Conservation (phyloP, 192 early-diverging fungal species). For the Cetraspora pellucida region DNA sequence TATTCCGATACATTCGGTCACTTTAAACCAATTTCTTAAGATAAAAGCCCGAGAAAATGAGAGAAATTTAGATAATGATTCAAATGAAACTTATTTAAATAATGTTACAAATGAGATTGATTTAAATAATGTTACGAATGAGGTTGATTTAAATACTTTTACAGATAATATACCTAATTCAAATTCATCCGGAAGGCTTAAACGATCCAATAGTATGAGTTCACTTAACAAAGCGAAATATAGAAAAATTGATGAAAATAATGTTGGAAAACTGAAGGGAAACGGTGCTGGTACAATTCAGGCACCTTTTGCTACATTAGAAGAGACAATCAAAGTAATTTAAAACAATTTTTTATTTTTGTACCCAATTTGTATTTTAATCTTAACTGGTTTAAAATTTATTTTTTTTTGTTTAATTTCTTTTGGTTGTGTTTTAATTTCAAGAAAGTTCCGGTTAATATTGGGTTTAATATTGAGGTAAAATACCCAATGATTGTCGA, state of each 20-base stretch:
- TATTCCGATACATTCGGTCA: slow-evolving; percentile 67
- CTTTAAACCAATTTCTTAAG: slow-evolving; percentile 69
- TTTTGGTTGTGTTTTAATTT: background rate
- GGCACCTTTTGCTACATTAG: slow-evolving; percentile 84
- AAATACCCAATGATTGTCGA: slow-evolving; percentile 96
- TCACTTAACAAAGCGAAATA: slow-evolving; percentile 35
- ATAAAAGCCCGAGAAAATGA: background rate
- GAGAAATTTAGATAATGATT: background rate
- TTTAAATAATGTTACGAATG: background rate
- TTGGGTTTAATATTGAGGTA: slow-evolving; percentile 94
- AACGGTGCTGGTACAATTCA: slow-evolving; percentile 82
- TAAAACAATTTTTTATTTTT: background rate
- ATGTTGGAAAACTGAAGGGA: slow-evolving; percentile 63
- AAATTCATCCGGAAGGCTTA: slow-evolving; percentile 29
- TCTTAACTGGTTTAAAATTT: no score
- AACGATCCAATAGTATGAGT: slow-evolving; percentile 52
- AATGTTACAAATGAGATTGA: background rate
- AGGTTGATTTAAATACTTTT: no score
- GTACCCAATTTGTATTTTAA: background rate
- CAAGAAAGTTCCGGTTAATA: slow-evolving; percentile 67
- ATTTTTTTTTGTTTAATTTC: background rate
- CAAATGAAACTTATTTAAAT: background rate
- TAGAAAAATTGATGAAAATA: slow-evolving; percentile 19
- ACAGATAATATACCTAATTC: no score
- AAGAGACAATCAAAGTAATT: slow-evolving; percentile 69